Base-by-base conservation (phyloP, 2,329 filamentous ascomycete genomes). In the Diplodia mutila region DNA sequence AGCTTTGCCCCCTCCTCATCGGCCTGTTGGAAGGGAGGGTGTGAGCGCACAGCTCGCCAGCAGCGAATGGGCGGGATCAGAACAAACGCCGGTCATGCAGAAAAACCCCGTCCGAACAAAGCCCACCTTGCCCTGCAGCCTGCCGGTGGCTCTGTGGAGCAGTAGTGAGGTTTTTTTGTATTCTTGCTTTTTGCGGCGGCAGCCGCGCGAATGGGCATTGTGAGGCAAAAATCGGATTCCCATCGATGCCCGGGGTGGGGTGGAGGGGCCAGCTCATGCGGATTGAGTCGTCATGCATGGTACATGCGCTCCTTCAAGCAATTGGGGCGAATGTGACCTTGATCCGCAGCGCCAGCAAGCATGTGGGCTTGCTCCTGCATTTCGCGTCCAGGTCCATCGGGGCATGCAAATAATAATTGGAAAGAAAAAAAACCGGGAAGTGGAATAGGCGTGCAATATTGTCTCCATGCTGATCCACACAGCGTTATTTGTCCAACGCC, bases 221-320 rank as follows among this genome's bases (percentile, higher is more conserved):
- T 46, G n/a, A 42, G 25, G 16, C n/a, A 29, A 23, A 32, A 37
- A 8, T 29, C 32, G 39, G 8, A 27, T 59, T 27, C 7, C 42
- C 25, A 39, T 57, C 32, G n/a, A 39, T 37, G 32, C 12, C n/a
- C 25, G 37, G 37, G 54, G 49, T 25, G 49, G 49, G 49, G 49
- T 37, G 53, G 23, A 23, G 23, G 53, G 53, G 29, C 53, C n/a
- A 63, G 16, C 39, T 46, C 39, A 49, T 63, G 59, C 59, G 21
- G 46, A 21, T 63, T 63, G 59, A 63, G 59, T 63, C 59, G 46
- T 51, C 59, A 63, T 61, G 59, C 59, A 63, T 55, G 32, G 27
- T 63, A 49, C 59, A 63, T 63, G 59, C 29, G 39, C 27, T 63
- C 42, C 59, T 48, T 51, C 39, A 29, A 18, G 6, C 18, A 16